Percentiles rank a stretch among this genome's conserved stretches.
Conservation (phyloP, 2,329 filamentous ascomycete genomes). For the Talaromyces atroroseus region DNA sequence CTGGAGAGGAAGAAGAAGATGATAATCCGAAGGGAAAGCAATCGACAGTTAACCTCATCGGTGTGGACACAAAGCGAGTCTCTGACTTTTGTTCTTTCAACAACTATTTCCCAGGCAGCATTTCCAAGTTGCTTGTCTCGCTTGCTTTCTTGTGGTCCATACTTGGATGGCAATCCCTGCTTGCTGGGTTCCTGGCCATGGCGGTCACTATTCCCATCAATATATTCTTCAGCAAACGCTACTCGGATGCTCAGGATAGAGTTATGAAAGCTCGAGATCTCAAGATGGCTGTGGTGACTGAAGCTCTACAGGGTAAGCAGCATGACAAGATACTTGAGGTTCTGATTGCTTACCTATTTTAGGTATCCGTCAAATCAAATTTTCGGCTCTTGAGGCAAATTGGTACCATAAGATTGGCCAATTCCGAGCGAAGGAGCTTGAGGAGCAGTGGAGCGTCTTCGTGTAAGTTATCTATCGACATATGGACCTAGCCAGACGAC, state of each 20-base stretch:
- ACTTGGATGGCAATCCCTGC: slow-evolving; percentile 65
- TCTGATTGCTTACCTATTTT: background rate
- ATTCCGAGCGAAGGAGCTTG: slow-evolving; percentile 62
- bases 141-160: slow-evolving; percentile 60
- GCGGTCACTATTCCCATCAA: slow-evolving; percentile 63
- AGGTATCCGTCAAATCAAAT: slow-evolving; percentile 77
- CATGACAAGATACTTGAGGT: background rate
- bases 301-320: slow-evolving; percentile 63
- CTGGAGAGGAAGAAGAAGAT: slow-evolving; percentile 37
- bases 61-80: slow-evolving; percentile 67
- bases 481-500: slow-evolving; percentile 48
- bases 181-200: slow-evolving; percentile 61
- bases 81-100: slow-evolving; percentile 64
- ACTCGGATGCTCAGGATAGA: slow-evolving; percentile 59
- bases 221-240: slow-evolving; percentile 59
- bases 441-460: slow-evolving; percentile 62
- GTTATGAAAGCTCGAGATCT: slow-evolving; percentile 72
- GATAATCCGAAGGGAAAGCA: slow-evolving; percentile 60
- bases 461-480: slow-evolving; percentile 58
- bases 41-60: slow-evolving; percentile 69
- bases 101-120: slow-evolving; percentile 57
- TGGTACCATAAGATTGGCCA: slow-evolving; percentile 67
- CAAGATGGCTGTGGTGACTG: slow-evolving; percentile 70
- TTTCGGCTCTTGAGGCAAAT: slow-evolving; percentile 67
- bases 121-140: slow-evolving; percentile 61